Base-by-base conservation (phyloP, 768 basidiomycete genomes). In the Rhizopogon vinicolor region DNA sequence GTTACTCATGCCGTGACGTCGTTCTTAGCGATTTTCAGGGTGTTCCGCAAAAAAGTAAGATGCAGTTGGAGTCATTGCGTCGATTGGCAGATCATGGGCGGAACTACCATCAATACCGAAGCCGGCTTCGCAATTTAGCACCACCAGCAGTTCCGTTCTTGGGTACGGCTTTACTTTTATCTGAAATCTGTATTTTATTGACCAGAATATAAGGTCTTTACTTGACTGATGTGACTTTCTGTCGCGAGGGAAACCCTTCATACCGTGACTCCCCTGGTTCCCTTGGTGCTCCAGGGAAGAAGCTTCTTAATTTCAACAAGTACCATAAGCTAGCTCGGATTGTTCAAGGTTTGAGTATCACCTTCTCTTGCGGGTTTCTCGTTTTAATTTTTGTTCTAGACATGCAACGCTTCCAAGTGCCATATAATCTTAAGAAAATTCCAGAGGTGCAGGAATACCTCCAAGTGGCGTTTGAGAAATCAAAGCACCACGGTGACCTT, bases 121-220 rank as follows among this genome's bases (percentile, higher is more conserved):
- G 83, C 52, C 85, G 80, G 61, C 80, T 99, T 58, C 84, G 93
- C 51, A 91, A 89, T 62, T 93, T 88, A n/a, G 82, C 85, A 5
- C 90, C 93, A 12, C 94, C 96, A 7, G 93, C 93, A 22, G 84
- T 99, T 39, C 96, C 96, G 2, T 99, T 98, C 82, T 79, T 99
- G 46, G 96, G 95, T 83, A 72, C 65, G 48, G 77, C 60, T 9
- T 52, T 50, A 9, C 41, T 39, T 19, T 9, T 22, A 40, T 41
- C 43, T 49, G 37, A 25, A 37, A 37, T 14, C 8, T 16, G 2
- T 54, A 5, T 16, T 40, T 25, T 10, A 5, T 42, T n/a, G 43
- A 39, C 29, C 41, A 56, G 55, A 51, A 61, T 62, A 39, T 52
- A 56, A 91, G 90, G 89, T 48, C 75, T 93, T 37, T 94, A 93